Base-by-base conservation (phyloP, 768 basidiomycete species). In the Tricholomella constricta region DNA sequence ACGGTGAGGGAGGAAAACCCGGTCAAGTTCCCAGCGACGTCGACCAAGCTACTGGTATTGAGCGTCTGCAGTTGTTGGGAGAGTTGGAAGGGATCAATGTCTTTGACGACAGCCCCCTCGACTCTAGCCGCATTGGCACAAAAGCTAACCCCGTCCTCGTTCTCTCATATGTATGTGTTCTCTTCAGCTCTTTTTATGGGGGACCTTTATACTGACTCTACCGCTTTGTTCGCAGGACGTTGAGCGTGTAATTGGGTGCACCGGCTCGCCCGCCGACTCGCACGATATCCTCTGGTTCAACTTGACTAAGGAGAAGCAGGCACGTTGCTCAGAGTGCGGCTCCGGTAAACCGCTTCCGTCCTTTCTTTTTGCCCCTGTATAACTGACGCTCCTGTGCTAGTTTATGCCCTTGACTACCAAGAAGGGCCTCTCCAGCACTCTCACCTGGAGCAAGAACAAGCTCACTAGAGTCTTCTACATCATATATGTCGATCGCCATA, bases 41-140 rank as follows among this genome's bases (percentile, higher is more conserved):
- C 58, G 83, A 90, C 58, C 96, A 99, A 74, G 84, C 95, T 14
- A 99, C 96, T 62, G 96, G 96, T 84, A 78, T 98, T 50, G 95
- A 98, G 72, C 92, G 96, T 72, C 84, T 97, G 66, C 92, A 99
- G 73, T 76, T 97, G 44, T 74, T 98, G 48, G 94, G 89, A 65
- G 87, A 93, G 56, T 75, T 94, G 64, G 85, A 93, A 70, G 95
- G 94, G 49, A 74, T 94, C 48, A 86, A 91, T 38, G 83, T 94
- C 46, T 99, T 99, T 75, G 94, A 98, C 69, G 80, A 87, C 65
- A 80, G 83, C 53, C 89, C 94, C 29, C 79, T 97, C 58, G 88
- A 93, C 65, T 75, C 94, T 50, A 88, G 85, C 72, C 83, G 90
- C 64, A 72, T 93, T 68, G 96, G 96, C 59, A 98, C 96, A 48